Conservation (phyloP, 2,329 filamentous ascomycete genomes). For the Diaporthe sp. region DNA sequence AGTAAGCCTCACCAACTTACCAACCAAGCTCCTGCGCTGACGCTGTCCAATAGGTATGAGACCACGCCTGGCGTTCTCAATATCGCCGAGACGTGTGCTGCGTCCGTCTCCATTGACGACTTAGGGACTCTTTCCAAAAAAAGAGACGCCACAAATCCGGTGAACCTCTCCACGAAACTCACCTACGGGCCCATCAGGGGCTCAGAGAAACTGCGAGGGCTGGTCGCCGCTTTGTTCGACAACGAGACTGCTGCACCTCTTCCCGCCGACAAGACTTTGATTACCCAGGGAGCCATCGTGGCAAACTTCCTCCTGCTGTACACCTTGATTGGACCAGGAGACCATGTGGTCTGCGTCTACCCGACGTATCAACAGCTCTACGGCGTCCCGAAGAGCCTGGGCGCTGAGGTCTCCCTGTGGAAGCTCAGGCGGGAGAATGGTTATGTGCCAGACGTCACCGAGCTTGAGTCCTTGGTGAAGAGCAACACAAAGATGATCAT, state of each 20-base stretch:
- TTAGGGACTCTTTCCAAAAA: slow-evolving; percentile 72
- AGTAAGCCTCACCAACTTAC: slow-evolving; percentile 12
- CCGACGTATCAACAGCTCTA: slow-evolving; percentile 92
- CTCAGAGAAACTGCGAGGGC: slow-evolving; percentile 72
- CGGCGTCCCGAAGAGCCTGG: slow-evolving; percentile 79
- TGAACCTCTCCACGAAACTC: slow-evolving; percentile 71
- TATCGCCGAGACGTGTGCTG: slow-evolving; percentile 84
- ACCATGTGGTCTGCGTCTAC: slow-evolving; percentile 89
- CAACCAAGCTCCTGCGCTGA: slow-evolving; percentile 1
- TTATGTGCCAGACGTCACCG: slow-evolving; percentile 77
- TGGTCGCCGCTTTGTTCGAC: slow-evolving; percentile 76
- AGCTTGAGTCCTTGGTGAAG: slow-evolving; percentile 75
- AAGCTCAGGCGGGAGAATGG: slow-evolving; percentile 73
- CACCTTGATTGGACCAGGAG: slow-evolving; percentile 77
- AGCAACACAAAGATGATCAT: slow-evolving; percentile 77
- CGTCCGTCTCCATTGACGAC: slow-evolving; percentile 80
- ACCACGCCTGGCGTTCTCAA: slow-evolving; percentile 72
- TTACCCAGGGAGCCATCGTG: slow-evolving; percentile 84
- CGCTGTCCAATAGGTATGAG: slow-evolving; percentile 60
- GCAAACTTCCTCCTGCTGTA: slow-evolving; percentile 90
- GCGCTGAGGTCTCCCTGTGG: slow-evolving; percentile 85
- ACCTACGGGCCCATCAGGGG: slow-evolving; percentile 83
- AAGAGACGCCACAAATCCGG: slow-evolving; percentile 56
- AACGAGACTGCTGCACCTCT: slow-evolving; percentile 61
- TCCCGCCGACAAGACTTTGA: slow-evolving; percentile 74